A percentile compares a stretch with the other conserved stretches of the same genome.
These are phyloP conservation scores for Colletotrichum spinosum DNA, from an alignment of 2,329 filamentous ascomycete species.

Conservation along the genomic window DNA sequence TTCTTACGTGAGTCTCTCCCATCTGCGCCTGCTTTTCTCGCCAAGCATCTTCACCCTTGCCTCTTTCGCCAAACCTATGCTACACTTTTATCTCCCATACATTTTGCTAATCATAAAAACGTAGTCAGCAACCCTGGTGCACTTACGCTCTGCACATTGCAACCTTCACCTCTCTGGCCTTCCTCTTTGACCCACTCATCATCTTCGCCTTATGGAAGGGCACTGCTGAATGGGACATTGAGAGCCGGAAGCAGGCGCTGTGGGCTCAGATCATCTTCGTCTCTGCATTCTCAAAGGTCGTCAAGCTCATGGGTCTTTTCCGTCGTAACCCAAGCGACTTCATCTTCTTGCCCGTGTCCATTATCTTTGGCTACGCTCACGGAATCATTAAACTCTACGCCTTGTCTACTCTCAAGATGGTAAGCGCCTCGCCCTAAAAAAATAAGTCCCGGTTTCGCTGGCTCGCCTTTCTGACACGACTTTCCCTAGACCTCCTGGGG, in stretches of 20 bases:
- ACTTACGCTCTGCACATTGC: constrained; percentile 93
- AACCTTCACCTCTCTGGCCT: constrained; percentile 89
- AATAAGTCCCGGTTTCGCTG: not conserved
- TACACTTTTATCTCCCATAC: not conserved
- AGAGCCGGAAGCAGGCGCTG: constrained; percentile 66
- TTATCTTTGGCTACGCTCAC: constrained; percentile 93
- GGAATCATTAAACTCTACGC: constrained; percentile 93
- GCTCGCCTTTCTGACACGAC: not conserved
- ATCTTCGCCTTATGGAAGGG: constrained; percentile 77
- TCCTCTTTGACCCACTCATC: constrained; percentile 80
- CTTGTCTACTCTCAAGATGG: constrained; percentile 83
- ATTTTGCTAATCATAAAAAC: constrained; percentile 41
- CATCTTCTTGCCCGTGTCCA: constrained; percentile 83
- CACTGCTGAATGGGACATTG: constrained; percentile 69
- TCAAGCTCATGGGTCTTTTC: constrained; percentile 91
- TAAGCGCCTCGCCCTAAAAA: constrained; percentile 59
- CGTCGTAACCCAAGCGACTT: constrained; percentile 85
- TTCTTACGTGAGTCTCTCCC: constrained; percentile 80
- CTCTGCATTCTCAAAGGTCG: constrained; percentile 85
- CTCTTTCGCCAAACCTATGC: not conserved
- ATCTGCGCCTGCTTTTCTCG: constrained; percentile 22
- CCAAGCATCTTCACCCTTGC: constrained; percentile 10
- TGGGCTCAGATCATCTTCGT: constrained; percentile 78
- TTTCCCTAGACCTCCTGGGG: constrained; percentile 87
- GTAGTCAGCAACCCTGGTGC: constrained; percentile 90